Percentiles rank a stretch among this genome's conserved stretches.
phyloP scores from a whole-genome alignment of 768 basidiomycete species.

The Psilocybe tampanensis region DNA sequence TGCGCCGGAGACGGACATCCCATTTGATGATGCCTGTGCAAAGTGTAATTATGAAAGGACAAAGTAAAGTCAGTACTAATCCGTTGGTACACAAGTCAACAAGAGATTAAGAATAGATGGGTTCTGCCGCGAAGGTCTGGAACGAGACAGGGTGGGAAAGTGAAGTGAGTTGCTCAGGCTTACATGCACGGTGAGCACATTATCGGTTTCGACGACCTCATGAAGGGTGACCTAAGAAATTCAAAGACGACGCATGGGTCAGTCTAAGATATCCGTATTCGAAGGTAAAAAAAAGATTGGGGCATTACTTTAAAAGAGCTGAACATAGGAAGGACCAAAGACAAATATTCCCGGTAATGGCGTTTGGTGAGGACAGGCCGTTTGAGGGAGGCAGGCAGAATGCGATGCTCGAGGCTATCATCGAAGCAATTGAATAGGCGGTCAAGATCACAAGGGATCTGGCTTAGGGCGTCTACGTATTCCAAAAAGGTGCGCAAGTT shows the following conservation, averaged over 20 bases:
- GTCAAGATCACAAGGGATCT: conserved; percentile 32
- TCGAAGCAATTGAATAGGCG: conserved; percentile 32
- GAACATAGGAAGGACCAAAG: conserved; percentile 28
- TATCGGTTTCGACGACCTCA: conserved; percentile 18
- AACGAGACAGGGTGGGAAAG: background rate
- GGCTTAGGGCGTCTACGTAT: conserved; percentile 27
- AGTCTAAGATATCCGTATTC: background rate
- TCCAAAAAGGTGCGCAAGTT: conserved; percentile 36
- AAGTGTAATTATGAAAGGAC: too few relatives aligned
- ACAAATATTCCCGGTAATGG: conserved; percentile 33
- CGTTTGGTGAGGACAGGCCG: conserved; percentile 37
- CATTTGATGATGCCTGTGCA: conserved; percentile 24
- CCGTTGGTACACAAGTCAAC: background rate
- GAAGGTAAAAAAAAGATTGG: background rate
- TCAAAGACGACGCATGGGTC: background rate
- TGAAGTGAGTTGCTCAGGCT: conserved; percentile 4
- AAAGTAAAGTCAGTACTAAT: background rate
- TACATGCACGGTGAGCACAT: conserved; percentile 21
- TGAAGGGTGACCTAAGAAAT: conserved; percentile 19
- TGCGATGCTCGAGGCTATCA: conserved; percentile 35
- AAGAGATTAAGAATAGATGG: background rate
- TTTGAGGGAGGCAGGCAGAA: conserved; percentile 34
- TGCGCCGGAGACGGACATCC: conserved; percentile 24
- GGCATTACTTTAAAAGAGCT: conserved; percentile 26
- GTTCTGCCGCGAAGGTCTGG: background rate